Percentiles rank a stretch among this genome's conserved stretches.
phyloP scores from a whole-genome alignment of 1,139 yeast species.

The Nakaseomyces nivariensis region DNA sequence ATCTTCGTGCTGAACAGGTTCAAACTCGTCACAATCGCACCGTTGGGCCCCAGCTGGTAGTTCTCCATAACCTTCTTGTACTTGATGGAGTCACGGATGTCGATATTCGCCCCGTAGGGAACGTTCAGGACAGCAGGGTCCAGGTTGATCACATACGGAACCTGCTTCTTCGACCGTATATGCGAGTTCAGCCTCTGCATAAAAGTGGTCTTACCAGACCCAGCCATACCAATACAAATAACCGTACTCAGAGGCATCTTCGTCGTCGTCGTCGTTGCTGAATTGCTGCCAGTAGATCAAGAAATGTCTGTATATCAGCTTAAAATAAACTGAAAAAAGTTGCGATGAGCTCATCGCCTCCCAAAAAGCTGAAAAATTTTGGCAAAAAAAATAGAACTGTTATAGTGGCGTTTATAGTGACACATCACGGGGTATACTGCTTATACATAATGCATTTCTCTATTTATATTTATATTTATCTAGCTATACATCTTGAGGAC shows the following conservation, averaged over 20 bases:
- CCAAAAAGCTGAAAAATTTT: neutral
- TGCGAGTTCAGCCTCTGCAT: constrained; percentile 92
- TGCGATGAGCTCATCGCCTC: constrained; percentile 1
- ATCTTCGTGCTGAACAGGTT: constrained; percentile 90
- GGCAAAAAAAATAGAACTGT: too few species aligned
- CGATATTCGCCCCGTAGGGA: constrained; percentile 91
- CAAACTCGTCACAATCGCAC: constrained; percentile 92
- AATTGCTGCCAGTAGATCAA: too few species aligned
- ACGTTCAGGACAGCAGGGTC: constrained; percentile 94
- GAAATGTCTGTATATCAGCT: neutral
- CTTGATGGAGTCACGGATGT: constrained; percentile 91
- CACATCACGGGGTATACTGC: too few species aligned
- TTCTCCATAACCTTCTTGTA: constrained; percentile 93
- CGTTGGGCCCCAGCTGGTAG: constrained; percentile 91
- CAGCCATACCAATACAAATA: constrained; percentile 94
- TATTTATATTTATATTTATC: too few species aligned
- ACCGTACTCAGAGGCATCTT: constrained; percentile 54
- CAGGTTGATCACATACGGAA: constrained; percentile 81
- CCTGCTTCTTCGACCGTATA: constrained; percentile 54
- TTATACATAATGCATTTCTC: too few species aligned
- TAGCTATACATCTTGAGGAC: constrained; percentile 34
- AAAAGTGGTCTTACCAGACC: constrained; percentile 95
- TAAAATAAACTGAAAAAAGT: too few species aligned
- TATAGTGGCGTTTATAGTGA: too few species aligned
- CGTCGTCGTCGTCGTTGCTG: too few species aligned